These are phyloP conservation scores for Hyaloscypha hepaticicola DNA, from an alignment of 495 filamentous ascomycete species.

Conservation along the genomic window DNA sequence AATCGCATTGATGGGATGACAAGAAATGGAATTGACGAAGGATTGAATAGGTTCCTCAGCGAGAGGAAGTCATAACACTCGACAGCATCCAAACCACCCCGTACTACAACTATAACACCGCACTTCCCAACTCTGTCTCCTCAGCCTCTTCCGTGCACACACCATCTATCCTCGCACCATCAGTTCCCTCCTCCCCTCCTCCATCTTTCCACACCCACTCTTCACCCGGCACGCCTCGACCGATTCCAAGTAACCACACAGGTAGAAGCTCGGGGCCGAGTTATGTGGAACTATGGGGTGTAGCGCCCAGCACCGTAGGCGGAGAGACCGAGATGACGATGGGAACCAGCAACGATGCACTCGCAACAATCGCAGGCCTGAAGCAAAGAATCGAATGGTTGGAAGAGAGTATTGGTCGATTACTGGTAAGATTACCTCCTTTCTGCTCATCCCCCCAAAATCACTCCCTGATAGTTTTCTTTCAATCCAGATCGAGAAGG, in stretches of 20 bases:
- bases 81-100: conserved; percentile 16
- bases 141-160: conserved; percentile 13
- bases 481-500: conserved; percentile 5
- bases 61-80: conserved; percentile 23
- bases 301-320: conserved; percentile 13
- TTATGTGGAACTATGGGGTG: conserved; percentile 24
- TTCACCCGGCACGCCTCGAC: conserved; percentile 24
- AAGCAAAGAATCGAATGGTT: conserved; percentile 24
- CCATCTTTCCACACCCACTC: conserved; percentile 27
- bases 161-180: conserved; percentile 19
- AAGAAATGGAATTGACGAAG: neutral
- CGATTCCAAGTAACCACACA: conserved; percentile 13
- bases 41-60: conserved; percentile 16
- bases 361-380: conserved; percentile 21
- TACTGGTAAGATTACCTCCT: conserved; percentile 19
- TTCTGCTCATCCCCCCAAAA: neutral
- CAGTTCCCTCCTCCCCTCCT: conserved; percentile 21
- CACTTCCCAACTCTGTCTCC: conserved; percentile 13
- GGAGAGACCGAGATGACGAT: conserved; percentile 15
- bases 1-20: neutral
- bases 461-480: neutral
- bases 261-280: neutral
- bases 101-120: conserved; percentile 24
- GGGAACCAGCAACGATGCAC: conserved; percentile 25
- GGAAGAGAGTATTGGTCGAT: conserved; percentile 23